Base-by-base conservation (phyloP, 2,329 filamentous ascomycete species). In the Tympanopsis confertula region DNA sequence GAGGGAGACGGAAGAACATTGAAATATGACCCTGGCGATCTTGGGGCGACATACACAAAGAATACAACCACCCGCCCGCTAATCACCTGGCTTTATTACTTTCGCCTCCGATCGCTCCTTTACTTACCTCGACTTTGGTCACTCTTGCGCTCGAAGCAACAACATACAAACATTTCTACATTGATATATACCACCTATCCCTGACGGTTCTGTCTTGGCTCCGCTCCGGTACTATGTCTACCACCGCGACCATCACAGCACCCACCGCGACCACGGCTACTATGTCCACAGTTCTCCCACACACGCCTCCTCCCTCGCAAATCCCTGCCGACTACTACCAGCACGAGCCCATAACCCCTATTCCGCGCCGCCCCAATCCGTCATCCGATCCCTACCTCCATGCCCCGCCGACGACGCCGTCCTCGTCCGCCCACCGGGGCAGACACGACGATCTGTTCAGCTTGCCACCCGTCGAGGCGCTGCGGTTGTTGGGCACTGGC, bases 401-500 rank as follows among this genome's bases (percentile, higher is more conserved):
- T 7, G 30, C 30, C 40, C 40, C 41, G 45, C 50, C 40, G 47
- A 50, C 36, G 43, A 51, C 32, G 43, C 50, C 30, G 39, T 46
- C 40, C 43, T 49, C 19, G 49, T 48, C 29, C 47, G 48, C 26
- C 49, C 46, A 35, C 50, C 41, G 52, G 41, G 44, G 54, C 44
- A 44, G 61, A 46, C 51, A 59, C 41, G 69, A 83, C 57, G 80
- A 87, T 54, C 71, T 94, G 43, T 84, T 83, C 59, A 73, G 73
- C 37, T 69, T 95, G 42, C 64, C 77, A 1, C 77, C 86, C 3
- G 67, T 80, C 37, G 78, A 78, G 2, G 88, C 88, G 4, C 71
- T 96, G 51, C 83, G 81, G 51, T 65, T 94, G 44, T 71, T 96
- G n/a, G 79, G 79, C 46, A 69, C 75, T 28, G 75, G 75, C 41